Evolutionary conservation across 768 basidiomycete species (phyloP).

Genomic region (Auricularia sp.): DNA sequence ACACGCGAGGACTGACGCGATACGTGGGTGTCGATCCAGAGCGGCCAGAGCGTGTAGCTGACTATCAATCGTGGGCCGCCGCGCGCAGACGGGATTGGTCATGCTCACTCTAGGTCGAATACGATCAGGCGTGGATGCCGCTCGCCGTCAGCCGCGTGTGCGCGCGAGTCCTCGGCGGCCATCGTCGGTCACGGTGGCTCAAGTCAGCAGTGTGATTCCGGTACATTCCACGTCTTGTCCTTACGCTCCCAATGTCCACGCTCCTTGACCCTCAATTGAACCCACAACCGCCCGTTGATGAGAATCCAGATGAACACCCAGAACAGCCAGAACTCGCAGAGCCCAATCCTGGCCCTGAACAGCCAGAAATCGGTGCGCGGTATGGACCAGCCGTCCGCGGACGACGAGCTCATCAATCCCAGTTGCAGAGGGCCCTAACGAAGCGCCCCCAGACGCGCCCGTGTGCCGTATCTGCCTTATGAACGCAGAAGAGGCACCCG

Average conservation of each 20-base stretch:
- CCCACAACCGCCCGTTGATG: not conserved
- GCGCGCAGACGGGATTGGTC: not conserved
- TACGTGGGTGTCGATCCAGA: not conserved
- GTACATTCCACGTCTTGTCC: not conserved
- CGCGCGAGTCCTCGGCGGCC: not conserved
- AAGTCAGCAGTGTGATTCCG: not conserved
- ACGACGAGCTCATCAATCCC: not conserved
- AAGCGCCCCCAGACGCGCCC: slow-evolving; percentile 12
- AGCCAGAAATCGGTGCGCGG: not conserved
- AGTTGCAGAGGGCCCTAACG: not conserved
- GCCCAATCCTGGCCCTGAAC: not conserved
- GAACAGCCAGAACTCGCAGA: not conserved
- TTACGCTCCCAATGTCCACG: not conserved
- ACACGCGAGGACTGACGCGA: not conserved
- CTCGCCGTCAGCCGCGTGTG: not conserved
- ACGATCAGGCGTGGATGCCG: not conserved
- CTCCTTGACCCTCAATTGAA: not conserved
- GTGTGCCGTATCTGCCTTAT: slow-evolving; percentile 76
- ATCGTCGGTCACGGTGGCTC: not conserved
- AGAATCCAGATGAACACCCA: not conserved
- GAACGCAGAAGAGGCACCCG: slow-evolving; percentile 36
- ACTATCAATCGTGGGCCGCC: not conserved
- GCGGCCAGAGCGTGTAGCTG: slow-evolving; percentile 1
- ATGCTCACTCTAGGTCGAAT: not conserved
- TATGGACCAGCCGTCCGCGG: not conserved